A percentile compares a stretch with the other conserved stretches of the same genome.
phyloP scores from a whole-genome alignment of 331 rosid genomes.

The Erythrophleum ivorense region DNA sequence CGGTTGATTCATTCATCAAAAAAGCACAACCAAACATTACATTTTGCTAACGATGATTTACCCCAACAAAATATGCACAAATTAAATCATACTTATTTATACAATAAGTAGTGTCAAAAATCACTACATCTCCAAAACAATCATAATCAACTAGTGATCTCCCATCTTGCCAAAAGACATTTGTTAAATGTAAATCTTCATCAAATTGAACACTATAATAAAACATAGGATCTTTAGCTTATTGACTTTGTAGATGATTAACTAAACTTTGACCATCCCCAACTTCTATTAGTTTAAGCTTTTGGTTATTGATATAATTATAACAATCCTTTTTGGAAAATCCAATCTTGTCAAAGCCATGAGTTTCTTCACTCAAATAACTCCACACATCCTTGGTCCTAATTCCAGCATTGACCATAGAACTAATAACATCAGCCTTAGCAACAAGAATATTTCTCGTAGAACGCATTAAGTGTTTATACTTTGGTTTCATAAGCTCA shows the following conservation, averaged over 20 bases:
- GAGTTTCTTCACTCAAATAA: neutral
- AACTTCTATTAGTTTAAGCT: neutral
- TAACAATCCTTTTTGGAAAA: neutral
- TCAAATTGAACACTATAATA: conserved; percentile 6
- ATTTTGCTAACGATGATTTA: conserved; percentile 10
- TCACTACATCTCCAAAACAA: neutral
- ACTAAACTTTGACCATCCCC: neutral
- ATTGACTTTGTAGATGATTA: neutral
- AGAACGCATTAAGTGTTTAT: neutral
- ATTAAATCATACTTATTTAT: neutral
- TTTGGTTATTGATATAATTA: neutral
- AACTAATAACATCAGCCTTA: neutral
- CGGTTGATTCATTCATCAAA: neutral
- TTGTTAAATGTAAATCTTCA: neutral
- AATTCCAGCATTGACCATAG: neutral
- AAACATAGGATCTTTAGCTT: conserved; percentile 10
- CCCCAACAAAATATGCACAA: neutral
- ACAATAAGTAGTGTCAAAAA: conserved; percentile 5
- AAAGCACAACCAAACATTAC: conserved; percentile 14
- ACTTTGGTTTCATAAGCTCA: too few species aligned
- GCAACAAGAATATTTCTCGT: neutral
- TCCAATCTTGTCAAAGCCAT: neutral
- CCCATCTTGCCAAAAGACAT: too few species aligned
- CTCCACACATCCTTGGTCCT: neutral
- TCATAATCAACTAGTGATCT: neutral